Evolutionary conservation across 1,284 basidiomycete genomes (phyloP).

Genomic region (Polyporus tsugae): DNA sequence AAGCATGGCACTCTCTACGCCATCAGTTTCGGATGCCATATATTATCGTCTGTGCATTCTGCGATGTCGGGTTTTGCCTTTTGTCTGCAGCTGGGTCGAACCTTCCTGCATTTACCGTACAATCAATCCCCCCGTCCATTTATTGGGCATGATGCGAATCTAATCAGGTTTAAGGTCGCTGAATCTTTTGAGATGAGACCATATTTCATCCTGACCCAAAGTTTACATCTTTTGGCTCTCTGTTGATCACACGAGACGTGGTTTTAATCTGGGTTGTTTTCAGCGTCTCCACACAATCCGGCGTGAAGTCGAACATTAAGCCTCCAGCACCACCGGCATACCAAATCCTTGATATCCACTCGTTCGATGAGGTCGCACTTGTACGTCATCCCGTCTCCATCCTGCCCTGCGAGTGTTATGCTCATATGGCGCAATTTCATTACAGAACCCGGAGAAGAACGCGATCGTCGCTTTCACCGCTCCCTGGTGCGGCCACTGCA

Average conservation of each 20-base stretch:
- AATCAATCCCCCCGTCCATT: neutral
- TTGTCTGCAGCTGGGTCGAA: no score
- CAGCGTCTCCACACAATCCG: constrained; percentile 80
- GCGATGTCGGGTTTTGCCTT: neutral
- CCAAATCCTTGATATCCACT: constrained; percentile 72
- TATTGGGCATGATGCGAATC: constrained; percentile 22
- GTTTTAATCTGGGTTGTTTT: neutral
- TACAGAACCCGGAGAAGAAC: constrained; percentile 78
- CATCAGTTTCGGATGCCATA: no score
- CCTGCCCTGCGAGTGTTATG: neutral
- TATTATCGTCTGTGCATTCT: no score
- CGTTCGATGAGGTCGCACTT: constrained; percentile 81
- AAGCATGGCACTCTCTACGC: no score
- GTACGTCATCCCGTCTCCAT: constrained; percentile 46
- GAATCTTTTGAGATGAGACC: constrained; percentile 29
- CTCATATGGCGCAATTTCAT: neutral
- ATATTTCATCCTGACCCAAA: constrained; percentile 15
- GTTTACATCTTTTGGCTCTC: neutral
- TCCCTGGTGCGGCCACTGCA: constrained; percentile 91
- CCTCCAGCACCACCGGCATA: constrained; percentile 83
- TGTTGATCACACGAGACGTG: neutral
- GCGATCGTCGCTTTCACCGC: constrained; percentile 93
- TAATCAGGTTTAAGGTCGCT: constrained; percentile 33
- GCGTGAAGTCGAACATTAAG: constrained; percentile 87
- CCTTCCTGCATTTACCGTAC: neutral